Base-by-base conservation (phyloP, 2,329 filamentous ascomycete genomes). In the Penicillium vulpinum region DNA sequence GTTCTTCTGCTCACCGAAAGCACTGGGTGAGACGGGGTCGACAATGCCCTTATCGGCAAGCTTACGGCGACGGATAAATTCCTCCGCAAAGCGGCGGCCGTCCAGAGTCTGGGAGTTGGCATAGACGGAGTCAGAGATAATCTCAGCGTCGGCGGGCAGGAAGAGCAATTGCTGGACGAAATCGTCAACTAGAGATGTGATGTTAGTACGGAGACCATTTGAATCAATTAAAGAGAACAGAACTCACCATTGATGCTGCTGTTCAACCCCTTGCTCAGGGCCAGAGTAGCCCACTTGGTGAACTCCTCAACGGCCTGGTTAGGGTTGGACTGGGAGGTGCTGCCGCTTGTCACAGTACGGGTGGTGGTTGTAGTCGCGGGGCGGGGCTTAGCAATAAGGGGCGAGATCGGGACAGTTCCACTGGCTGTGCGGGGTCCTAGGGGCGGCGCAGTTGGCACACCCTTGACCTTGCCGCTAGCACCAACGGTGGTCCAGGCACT, bases 401-500 rank as follows among this genome's bases (percentile, higher is more conserved):
- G 66, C 1, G 78, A 67, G 13, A 78, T 63, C 2, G 72, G 67
- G 24, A 73, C 70, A 3, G 75, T 70, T 51, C 75, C 77, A 36
- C 79, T 83, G 36, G 77, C 73, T n/a, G 81, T 76, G 39, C 83
- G 77, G 26, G 74, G 73, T 5, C 75, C 70, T 10, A 80, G 71
- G 4, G 78, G 73, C 22, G 78, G 73, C 24, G 80, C 72, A 51
- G 79, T 75, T 21, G 70, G 70, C 6, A 90, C 89, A 28, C 85
- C 79, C 80, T 96, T 97, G 48, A 90, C 85, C 79, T 97, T 99
- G 15, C 94, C 94, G 63, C 92, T 88, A 33, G 93, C 92, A 46
- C 94, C 94, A 39, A 99, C 93, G 0, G 92, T 97, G 11, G 92
- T 93, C 94, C 94, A 99, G 2, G 92, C 91, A 55, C 80, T 78